Conservation (phyloP, 2,329 filamentous ascomycete species). For the Paraphaeosphaeria sporulosa region DNA sequence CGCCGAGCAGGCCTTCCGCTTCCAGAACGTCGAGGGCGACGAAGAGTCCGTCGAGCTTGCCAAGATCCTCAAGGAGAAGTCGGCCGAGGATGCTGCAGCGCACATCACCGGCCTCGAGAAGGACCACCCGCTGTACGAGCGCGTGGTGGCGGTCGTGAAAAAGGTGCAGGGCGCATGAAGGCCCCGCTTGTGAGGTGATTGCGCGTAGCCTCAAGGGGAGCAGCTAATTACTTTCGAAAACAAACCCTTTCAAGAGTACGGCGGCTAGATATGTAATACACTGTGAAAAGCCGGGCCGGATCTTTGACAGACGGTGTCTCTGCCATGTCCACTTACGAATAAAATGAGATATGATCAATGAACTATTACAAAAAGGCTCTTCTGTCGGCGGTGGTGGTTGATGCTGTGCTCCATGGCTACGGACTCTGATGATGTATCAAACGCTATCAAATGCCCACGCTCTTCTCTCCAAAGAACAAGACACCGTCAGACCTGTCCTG, state of each 20-base stretch:
- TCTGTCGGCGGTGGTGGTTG: not conserved
- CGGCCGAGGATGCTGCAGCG: constrained; percentile 76
- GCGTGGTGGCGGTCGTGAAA: constrained; percentile 79
- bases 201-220: not conserved
- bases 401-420: not conserved
- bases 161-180: constrained; percentile 70
- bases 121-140: constrained; percentile 77
- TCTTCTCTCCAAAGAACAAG: too few relatives aligned
- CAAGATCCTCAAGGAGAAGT: constrained; percentile 79
- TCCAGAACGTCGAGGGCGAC: constrained; percentile 92
- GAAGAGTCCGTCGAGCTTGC: constrained; percentile 88
- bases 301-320: constrained; percentile 5
- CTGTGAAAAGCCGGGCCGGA: not conserved
- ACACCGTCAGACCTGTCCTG: too few relatives aligned
- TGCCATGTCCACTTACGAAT: constrained; percentile 11
- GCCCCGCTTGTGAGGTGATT: constrained; percentile 10
- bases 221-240: not conserved
- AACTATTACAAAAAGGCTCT: not conserved
- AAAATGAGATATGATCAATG: constrained; percentile 14
- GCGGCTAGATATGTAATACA: constrained; percentile 6
- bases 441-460: too few relatives aligned
- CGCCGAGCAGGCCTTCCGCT: constrained; percentile 90
- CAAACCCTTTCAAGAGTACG: not conserved
- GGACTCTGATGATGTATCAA: too few relatives aligned
- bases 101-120: constrained; percentile 83